Conservation (phyloP, 345 rosid species). For the Murraya koenigii region DNA sequence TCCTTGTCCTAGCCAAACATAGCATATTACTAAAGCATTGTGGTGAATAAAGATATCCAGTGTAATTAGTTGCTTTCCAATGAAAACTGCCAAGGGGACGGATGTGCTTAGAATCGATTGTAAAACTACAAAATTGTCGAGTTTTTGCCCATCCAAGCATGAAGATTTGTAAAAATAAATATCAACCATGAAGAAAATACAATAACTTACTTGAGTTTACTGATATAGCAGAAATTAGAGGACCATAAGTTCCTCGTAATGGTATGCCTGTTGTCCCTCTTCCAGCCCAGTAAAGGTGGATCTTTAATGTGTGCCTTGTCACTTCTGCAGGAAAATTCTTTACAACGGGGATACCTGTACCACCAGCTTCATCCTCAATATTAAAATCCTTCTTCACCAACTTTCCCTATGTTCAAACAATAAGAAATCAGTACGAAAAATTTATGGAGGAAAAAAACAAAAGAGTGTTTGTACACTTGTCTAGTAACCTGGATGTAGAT, state of each 20-base stretch:
- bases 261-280: constrained; percentile 79
- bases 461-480: not conserved
- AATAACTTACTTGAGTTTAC: constrained; percentile 52
- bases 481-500: constrained; percentile 68
- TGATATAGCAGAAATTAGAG: constrained; percentile 75
- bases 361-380: constrained; percentile 58
- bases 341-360: constrained; percentile 44
- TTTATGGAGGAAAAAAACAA: not conserved
- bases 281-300: constrained; percentile 73
- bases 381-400: constrained; percentile 58
- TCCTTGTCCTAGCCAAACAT: not conserved
- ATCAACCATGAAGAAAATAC: not conserved
- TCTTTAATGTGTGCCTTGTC: constrained; percentile 50
- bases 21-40: not conserved
- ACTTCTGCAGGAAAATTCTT: constrained; percentile 30
- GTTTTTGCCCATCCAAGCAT: not conserved
- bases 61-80: not conserved
- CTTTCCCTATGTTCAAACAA: constrained; percentile 35
- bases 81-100: not conserved
- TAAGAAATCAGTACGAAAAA: not conserved
- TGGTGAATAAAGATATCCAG: not conserved
- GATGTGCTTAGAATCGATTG: not conserved
- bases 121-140: not conserved
- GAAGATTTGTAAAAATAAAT: not conserved
- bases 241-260: constrained; percentile 64